Evolutionary conservation across 192 early-diverging fungal genomes (phyloP), one percentile per base, ranked within the genome.

Genomic region (Rhizophagus sp.): DNA sequence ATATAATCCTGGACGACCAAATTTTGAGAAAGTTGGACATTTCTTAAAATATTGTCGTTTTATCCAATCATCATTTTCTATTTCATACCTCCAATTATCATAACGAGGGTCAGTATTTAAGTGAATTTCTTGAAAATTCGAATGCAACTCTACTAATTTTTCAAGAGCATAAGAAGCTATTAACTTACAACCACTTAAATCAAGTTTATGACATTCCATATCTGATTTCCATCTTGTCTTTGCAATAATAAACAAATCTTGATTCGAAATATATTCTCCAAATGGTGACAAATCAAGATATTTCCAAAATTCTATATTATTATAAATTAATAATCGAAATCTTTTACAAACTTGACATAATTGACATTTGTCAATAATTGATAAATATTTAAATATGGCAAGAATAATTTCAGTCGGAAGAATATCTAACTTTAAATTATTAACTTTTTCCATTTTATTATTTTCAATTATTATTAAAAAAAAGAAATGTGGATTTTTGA

Each of bases 201-300:
- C 73, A 25, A 74, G 33, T 17, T 33, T n/a, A 19, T 34, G 73
- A 74, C 49, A 25, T 70, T 70, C 22, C 22, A 70, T n/a, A 30
- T 30, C 47, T 34, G 50, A 74, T 57, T 61, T 74, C 73, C 73
- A 74, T 61, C 73, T 50, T 57, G 73, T 74, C n/a, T 49, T 13
- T 61, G 25, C 13, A 1, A 74, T 50, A 24, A 17, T 74, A 61
- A 74, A 61, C 13, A 74, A 22, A 34, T 61, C n/a, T 74, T 74
- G 27, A n/a, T 74, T 74, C 17, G 44, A 52, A 57, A 74, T 50
- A 34, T 15, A 13, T 57, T 74, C 52, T 15, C 73, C 25, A 12
- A 74, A 74, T 52, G 44, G 73, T 19, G 73, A 74, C 17, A 74
- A 74, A 30, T 74, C 52, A 25, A 74, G 73, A 57, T 52, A 25